Evolutionary conservation across 2,329 filamentous ascomycete species (phyloP), one percentile per base, ranked within the genome.

Genomic region (Lomentospora prolificans): DNA sequence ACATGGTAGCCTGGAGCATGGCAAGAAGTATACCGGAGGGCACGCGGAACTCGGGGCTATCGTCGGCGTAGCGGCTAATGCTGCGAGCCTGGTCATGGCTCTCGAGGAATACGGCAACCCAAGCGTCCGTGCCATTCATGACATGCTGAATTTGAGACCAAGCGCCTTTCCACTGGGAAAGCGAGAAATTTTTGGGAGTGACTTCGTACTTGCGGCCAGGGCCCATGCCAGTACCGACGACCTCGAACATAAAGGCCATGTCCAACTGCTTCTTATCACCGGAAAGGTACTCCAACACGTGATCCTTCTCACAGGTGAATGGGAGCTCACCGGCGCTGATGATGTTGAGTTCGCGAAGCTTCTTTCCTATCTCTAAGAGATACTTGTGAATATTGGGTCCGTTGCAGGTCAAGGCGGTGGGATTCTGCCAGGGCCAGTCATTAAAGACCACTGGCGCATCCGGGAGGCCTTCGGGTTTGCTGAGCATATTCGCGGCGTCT

Each of bases 171-270:
- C 84, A 67, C 54, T 77, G 72, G 6, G 71, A 71, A 9, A 80
- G 72, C 48, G 69, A 69, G 74, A 76, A 82, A 4, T 63, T 64
- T 1, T 61, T 61, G 2, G 67, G 66, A 0, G 69, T 70, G 60
- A 74, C 75, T 59, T 78, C 77, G 59, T 76, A 71, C n/a, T 65
- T 57, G 3, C 66, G 56, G 9, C 73, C 74, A 55, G 73, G 67
- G 56, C 80, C 78, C 17, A 81, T 67, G 31, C 77, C 73, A 58
- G 81, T 72, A 30, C 27, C 27, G 12, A 55, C 53, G 17, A 81
- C 71, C 56, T 87, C 84, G 64, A 89, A 89, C 61, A 86, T 81
- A 67, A 89, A 88, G 36, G 87, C 84, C 83, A 88, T 88, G 65
- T 79, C 83, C 50, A 88, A 68, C 63, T 87, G 82, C 30, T 75